Evolutionary conservation across 2,329 filamentous ascomycete genomes (phyloP).

Genomic region (Rutstroemia sydowiana): DNA sequence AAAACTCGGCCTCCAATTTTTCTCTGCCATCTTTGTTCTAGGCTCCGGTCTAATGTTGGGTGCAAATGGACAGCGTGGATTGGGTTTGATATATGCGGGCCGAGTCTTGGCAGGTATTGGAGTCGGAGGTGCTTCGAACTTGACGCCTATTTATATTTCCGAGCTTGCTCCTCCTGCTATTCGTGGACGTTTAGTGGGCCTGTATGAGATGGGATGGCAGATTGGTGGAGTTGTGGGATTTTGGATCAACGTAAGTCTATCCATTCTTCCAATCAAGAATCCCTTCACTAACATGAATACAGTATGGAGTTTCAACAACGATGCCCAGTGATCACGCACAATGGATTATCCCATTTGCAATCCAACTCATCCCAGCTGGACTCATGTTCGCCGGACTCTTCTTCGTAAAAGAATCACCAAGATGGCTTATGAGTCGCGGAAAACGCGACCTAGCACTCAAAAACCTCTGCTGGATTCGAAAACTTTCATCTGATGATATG

Average conservation of each 20-base stretch:
- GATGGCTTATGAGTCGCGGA: conserved; percentile 29
- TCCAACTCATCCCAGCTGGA: conserved; percentile 31
- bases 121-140: conserved; percentile 40
- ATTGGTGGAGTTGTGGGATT: conserved; percentile 56
- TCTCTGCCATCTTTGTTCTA: conserved; percentile 56
- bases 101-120: conserved; percentile 23
- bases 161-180: conserved; percentile 43
- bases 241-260: conserved; percentile 48
- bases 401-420: conserved; percentile 63
- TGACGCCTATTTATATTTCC: conserved; percentile 56
- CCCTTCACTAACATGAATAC: conserved; percentile 31
- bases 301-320: conserved; percentile 46
- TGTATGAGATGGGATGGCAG: conserved; percentile 62
- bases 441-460: conserved; percentile 11
- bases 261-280: conserved; percentile 15
- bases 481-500: conserved; percentile 45
- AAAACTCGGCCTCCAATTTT: conserved; percentile 47
- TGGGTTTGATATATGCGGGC: conserved; percentile 17
- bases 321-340: conserved; percentile 20
- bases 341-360: conserved; percentile 33
- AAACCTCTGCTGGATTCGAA: conserved; percentile 57
- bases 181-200: conserved; percentile 48
- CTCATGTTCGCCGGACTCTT: conserved; percentile 36
- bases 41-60: conserved; percentile 64
- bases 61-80: conserved; percentile 32